Evolutionary conservation across 2,329 filamentous ascomycete species (phyloP).

Genomic region (Dothistroma septosporum): DNA sequence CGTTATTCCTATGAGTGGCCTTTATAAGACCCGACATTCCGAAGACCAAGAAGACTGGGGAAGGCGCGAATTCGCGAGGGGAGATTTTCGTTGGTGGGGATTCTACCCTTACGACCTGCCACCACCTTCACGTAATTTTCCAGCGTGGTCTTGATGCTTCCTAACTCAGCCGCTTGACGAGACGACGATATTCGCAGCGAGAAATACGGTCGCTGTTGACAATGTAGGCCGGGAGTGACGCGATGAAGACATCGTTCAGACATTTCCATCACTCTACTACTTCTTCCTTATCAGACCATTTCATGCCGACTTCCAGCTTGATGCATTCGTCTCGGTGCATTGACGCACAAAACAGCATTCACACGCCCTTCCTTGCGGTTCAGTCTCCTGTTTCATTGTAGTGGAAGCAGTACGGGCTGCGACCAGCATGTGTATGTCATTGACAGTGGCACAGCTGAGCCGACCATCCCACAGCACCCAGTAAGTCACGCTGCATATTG

Average conservation of each 20-base stretch:
- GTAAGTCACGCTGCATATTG: constrained; percentile 15
- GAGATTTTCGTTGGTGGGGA: no score
- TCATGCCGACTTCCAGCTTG: constrained; percentile 10
- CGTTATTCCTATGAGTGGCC: no score
- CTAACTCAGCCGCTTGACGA: not conserved
- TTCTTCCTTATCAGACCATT: constrained; percentile 14
- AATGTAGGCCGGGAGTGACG: not conserved
- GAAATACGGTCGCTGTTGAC: constrained; percentile 10
- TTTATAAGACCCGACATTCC: no score
- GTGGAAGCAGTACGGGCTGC: constrained; percentile 16
- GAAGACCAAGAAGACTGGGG: no score
- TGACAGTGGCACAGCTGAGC: constrained; percentile 25
- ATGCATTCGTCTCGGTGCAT: constrained; percentile 14
- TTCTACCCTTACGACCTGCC: not conserved
- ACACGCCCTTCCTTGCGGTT: not conserved
- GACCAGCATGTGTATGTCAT: constrained; percentile 29
- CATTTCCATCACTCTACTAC: constrained; percentile 9
- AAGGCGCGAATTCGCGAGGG: no score
- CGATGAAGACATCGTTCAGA: constrained; percentile 2
- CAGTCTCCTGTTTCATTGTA: constrained; percentile 17
- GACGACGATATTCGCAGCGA: not conserved
- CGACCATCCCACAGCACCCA: constrained; percentile 28
- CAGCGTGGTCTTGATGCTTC: not conserved
- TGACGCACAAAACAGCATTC: constrained; percentile 6
- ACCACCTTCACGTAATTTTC: not conserved